A percentile compares a stretch with the other conserved stretches of the same genome.
Conservation (phyloP, 805 yeast species). For the Ogataea chonburiensis region DNA sequence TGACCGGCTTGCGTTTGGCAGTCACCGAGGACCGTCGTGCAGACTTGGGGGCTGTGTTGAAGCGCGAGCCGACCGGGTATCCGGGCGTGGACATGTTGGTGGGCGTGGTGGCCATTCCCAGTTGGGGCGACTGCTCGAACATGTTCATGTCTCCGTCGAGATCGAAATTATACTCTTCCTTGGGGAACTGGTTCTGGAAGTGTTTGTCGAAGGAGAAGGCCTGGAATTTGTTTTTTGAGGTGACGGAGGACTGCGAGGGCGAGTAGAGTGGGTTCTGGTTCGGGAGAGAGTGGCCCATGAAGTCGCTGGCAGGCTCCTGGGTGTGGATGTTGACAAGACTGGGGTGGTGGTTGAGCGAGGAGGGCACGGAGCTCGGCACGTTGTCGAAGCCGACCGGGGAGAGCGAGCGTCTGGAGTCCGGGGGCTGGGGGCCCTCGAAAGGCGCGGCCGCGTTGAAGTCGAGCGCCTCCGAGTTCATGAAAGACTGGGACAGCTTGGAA, state of each 20-base stretch:
- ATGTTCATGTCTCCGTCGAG: constrained; percentile 31
- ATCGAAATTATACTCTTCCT: constrained; percentile 25
- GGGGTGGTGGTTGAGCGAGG: constrained; percentile 24
- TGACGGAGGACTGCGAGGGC: constrained; percentile 25
- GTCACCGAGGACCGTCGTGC: constrained; percentile 19
- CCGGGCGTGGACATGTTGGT: constrained; percentile 5
- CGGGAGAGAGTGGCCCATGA: constrained; percentile 8
- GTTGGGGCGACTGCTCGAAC: constrained; percentile 23
- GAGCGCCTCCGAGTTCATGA: constrained; percentile 16
- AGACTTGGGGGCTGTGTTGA: constrained; percentile 12
- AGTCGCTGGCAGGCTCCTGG: constrained; percentile 9
- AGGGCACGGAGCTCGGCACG: constrained; percentile 23
- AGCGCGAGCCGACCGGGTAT: constrained; percentile 1
- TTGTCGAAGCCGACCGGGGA: constrained; percentile 26
- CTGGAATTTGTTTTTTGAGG: constrained; percentile 17
- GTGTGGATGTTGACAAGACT: constrained; percentile 22
- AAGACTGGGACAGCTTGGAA: constrained; percentile 31
- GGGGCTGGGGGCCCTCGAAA: constrained; percentile 11
- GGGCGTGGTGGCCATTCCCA: constrained; percentile 7
- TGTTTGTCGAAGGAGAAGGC: constrained; percentile 17
- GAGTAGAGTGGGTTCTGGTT: constrained; percentile 19
- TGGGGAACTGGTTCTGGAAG: constrained; percentile 11
- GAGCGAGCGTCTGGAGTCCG: constrained; percentile 15
- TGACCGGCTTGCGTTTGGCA: constrained; percentile 19
- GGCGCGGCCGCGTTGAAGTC: too few species aligned